Evolutionary conservation across 192 early-diverging fungal genomes (phyloP).

Genomic region (Backusella tuberculispora): DNA sequence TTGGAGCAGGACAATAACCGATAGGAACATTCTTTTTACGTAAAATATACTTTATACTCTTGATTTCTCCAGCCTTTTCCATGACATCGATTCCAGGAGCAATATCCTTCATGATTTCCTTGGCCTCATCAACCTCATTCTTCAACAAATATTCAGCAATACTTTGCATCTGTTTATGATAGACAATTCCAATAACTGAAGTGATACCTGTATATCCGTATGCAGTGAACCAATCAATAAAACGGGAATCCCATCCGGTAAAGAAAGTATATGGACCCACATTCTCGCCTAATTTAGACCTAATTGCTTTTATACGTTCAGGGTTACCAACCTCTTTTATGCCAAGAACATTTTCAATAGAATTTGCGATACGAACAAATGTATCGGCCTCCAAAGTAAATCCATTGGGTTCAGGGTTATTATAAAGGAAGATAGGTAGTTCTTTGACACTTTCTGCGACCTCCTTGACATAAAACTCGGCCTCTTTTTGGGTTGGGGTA

Average conservation of each 20-base stretch:
- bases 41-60: slow-evolving; percentile 26
- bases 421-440: slow-evolving; percentile 32
- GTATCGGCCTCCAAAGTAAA: slow-evolving; percentile 16
- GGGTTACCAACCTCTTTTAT: slow-evolving; percentile 26
- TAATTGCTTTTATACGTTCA: slow-evolving; percentile 17
- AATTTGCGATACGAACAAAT: slow-evolving; percentile 10
- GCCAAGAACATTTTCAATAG: slow-evolving; percentile 7
- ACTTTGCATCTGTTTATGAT: slow-evolving; percentile 16
- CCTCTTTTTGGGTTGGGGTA: slow-evolving; percentile 14
- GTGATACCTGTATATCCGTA: slow-evolving; percentile 30
- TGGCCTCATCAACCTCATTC: slow-evolving; percentile 16
- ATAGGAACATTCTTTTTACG: slow-evolving; percentile 24
- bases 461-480: slow-evolving; percentile 17
- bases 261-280: slow-evolving; percentile 14
- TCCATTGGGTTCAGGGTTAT: slow-evolving; percentile 25
- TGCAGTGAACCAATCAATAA: slow-evolving; percentile 8
- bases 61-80: not conserved
- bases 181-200: slow-evolving; percentile 16
- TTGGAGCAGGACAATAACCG: slow-evolving; percentile 21
- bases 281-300: not conserved
- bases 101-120: slow-evolving; percentile 4
- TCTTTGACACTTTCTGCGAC: slow-evolving; percentile 1
- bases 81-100: slow-evolving; percentile 6
- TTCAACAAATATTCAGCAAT: not conserved
- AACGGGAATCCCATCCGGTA: slow-evolving; percentile 5